phyloP scores from a whole-genome alignment of 441 rosid species.

The Macaranga tanarius region DNA sequence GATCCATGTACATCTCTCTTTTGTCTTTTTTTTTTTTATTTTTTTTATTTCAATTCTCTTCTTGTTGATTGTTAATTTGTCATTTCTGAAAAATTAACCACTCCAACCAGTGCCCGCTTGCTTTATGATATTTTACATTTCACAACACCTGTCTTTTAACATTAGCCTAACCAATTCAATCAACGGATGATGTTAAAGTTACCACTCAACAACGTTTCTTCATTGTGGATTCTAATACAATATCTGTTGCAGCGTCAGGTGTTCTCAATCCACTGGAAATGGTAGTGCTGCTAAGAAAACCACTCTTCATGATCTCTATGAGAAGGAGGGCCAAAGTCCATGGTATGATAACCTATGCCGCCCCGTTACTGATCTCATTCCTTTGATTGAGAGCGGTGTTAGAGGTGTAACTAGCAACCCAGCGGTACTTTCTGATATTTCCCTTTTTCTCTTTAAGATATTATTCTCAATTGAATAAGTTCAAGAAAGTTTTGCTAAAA shows the following conservation, averaged over 20 bases:
- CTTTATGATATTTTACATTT: no score
- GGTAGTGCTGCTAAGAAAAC: constrained; percentile 61
- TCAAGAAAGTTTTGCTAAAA: background rate
- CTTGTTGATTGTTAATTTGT: background rate
- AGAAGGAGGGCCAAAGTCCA: constrained; percentile 92
- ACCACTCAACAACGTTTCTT: no score
- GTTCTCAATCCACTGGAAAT: constrained; percentile 62
- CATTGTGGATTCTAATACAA: background rate
- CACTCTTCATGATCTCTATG: constrained; percentile 87
- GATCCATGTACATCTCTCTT: background rate
- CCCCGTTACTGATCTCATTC: constrained; percentile 93
- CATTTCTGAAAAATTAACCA: background rate
- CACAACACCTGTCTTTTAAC: no score
- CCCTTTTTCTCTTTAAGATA: background rate
- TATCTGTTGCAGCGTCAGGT: constrained; percentile 57
- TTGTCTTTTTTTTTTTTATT: background rate
- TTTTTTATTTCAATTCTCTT: background rate
- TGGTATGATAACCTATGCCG: constrained; percentile 99
- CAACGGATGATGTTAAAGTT: no score
- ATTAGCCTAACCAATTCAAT: no score
- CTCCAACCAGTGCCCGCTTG: no score
- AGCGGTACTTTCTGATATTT: constrained; percentile 51
- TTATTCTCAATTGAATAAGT: background rate
- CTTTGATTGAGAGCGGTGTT: constrained; percentile 79
- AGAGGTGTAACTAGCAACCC: constrained; percentile 99